A percentile compares a stretch with the other conserved stretches of the same genome.
Evolutionary conservation across 169 alveolate genomes (phyloP).

Genomic region (Eimeria praecox): DNA sequence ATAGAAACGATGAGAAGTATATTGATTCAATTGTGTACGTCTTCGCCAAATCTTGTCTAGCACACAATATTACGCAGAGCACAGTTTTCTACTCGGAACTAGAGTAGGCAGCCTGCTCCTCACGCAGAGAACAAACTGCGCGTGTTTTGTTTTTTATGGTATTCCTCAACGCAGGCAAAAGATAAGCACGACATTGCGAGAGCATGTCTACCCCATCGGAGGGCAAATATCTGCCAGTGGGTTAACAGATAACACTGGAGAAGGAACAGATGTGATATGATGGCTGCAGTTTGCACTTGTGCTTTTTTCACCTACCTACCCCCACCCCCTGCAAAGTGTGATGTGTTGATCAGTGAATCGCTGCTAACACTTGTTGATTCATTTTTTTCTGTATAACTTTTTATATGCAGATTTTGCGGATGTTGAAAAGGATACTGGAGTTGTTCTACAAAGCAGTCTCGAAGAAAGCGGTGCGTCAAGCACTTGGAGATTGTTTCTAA

Average conservation of each 20-base stretch:
- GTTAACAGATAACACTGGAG: slow-evolving; percentile 2
- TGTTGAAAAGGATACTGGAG: slow-evolving; percentile 28
- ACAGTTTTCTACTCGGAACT: neutral
- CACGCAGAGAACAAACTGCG: neutral
- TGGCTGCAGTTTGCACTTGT: too few species aligned
- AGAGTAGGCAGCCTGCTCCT: neutral
- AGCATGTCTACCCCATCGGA: slow-evolving; percentile 69
- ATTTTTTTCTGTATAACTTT: too few species aligned
- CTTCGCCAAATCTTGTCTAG: neutral
- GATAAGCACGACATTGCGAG: slow-evolving; percentile 56
- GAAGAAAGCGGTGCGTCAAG: slow-evolving; percentile 33
- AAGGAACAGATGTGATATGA: neutral
- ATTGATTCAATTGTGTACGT: slow-evolving; percentile 87
- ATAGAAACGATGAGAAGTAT: slow-evolving; percentile 97
- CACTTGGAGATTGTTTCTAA: neutral
- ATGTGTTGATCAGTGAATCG: neutral
- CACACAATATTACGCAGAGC: neutral
- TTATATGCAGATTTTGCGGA: slow-evolving; percentile 41
- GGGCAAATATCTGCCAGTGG: slow-evolving; percentile 77
- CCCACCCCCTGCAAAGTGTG: neutral
- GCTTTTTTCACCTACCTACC: neutral
- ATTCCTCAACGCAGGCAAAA: slow-evolving; percentile 42
- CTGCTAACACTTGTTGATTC: neutral
- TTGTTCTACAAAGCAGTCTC: neutral
- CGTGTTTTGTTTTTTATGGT: neutral